phyloP scores from a whole-genome alignment of 2,329 filamentous ascomycete species.

The Colletotrichum destructivum region DNA sequence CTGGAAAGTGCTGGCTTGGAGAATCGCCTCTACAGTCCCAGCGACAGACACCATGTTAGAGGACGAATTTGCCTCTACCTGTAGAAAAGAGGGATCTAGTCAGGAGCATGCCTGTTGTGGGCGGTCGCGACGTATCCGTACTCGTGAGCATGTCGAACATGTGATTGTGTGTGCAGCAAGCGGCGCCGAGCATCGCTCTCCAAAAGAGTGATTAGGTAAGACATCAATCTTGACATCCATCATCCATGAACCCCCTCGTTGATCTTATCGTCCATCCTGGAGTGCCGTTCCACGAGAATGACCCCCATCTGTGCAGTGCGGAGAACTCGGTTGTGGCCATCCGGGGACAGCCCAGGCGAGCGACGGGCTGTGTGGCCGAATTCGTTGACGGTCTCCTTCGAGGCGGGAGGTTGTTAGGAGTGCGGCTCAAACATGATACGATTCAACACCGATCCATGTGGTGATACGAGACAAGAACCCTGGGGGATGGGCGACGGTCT shows the following conservation, averaged over 20 bases:
- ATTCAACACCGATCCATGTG: neutral
- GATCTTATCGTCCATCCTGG: conserved; percentile 11
- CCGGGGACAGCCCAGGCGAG: neutral
- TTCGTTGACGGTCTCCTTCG: neutral
- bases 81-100: neutral
- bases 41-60: neutral
- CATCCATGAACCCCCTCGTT: neutral
- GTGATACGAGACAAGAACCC: neutral
- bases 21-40: neutral
- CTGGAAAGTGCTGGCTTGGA: conserved; percentile 2
- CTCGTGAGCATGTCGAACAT: conserved; percentile 23
- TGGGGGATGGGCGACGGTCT: neutral
- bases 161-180: conserved; percentile 1
- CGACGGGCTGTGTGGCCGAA: neutral
- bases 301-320: neutral
- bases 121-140: conserved; percentile 25
- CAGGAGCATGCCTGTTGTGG: conserved; percentile 26
- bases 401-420: neutral
- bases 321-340: neutral
- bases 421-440: neutral
- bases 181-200: neutral
- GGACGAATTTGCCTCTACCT: neutral
- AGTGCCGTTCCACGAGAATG: neutral
- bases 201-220: neutral
- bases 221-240: neutral